A percentile compares a stretch with the other conserved stretches of the same genome.
These are phyloP conservation scores for Jatropha podagrica DNA, from an alignment of 441 rosid species.

Conservation along the genomic window DNA sequence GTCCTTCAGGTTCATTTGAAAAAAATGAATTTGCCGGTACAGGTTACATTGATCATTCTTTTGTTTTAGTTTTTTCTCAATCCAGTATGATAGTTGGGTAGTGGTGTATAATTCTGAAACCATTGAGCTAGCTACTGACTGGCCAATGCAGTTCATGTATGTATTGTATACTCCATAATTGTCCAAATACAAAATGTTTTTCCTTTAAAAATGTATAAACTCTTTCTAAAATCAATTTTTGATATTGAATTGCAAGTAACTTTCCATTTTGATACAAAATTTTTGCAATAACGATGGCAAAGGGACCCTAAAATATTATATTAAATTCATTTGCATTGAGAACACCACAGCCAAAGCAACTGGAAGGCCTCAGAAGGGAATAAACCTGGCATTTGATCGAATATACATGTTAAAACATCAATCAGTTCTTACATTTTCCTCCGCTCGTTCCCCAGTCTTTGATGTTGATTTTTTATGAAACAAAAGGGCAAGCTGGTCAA, in stretches of 20 bases:
- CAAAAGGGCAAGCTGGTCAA: constrained; percentile 68
- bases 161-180: background rate
- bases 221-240: too few relatives aligned
- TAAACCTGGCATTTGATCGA: constrained; percentile 5
- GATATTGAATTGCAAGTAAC: too few relatives aligned
- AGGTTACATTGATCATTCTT: background rate
- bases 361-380: background rate
- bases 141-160: background rate
- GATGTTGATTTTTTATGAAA: constrained; percentile 46
- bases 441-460: constrained; percentile 37
- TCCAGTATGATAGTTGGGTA: background rate
- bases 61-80: background rate
- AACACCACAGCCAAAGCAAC: background rate
- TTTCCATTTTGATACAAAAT: too few relatives aligned
- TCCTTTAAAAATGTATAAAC: too few relatives aligned
- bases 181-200: too few relatives aligned
- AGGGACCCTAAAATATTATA: too few relatives aligned
- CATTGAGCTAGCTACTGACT: background rate
- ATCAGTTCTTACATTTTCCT: constrained; percentile 39
- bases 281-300: too few relatives aligned
- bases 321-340: background rate
- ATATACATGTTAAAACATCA: constrained; percentile 13
- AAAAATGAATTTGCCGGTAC: background rate
- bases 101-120: background rate
- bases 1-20: constrained; percentile 72